These are phyloP conservation scores for Scutellaria baicalensis DNA, from an alignment of 257 asterid species.

Conservation along the genomic window DNA sequence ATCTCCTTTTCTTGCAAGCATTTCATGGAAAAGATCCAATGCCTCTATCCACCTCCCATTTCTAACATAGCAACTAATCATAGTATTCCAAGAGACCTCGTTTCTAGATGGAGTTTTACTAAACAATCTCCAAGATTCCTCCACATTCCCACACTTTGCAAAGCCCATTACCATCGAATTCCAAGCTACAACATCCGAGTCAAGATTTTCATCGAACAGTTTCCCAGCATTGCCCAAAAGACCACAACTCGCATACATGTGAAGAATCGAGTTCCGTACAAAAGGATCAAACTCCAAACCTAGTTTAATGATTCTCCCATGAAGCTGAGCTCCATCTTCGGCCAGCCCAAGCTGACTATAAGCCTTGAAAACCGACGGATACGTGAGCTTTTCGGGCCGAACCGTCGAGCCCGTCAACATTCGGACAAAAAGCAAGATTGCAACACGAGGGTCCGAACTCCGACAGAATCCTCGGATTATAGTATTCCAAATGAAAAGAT, in stretches of 20 bases:
- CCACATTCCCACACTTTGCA: conserved; percentile 54
- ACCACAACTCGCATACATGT: conserved; percentile 68
- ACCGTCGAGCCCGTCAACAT: conserved; percentile 37
- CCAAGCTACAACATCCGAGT: conserved; percentile 60
- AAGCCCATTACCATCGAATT: conserved; percentile 62
- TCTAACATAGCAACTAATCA: conserved; percentile 66
- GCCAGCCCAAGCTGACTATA: conserved; percentile 50
- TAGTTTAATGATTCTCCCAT: conserved; percentile 52
- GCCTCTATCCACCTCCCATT: conserved; percentile 63
- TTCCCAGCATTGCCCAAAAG: conserved; percentile 39
- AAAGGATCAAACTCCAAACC: conserved; percentile 52
- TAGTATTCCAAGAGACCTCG: conserved; percentile 62
- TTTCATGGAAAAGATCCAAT: conserved; percentile 35
- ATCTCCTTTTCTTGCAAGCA: conserved; percentile 29
- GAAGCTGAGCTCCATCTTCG: conserved; percentile 60
- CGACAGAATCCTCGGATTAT: conserved; percentile 59
- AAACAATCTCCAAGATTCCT: conserved; percentile 55
- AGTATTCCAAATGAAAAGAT: conserved; percentile 60
- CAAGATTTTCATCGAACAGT: conserved; percentile 41
- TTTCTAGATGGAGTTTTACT: conserved; percentile 37
- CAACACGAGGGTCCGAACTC: conserved; percentile 47
- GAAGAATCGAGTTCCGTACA: conserved; percentile 44
- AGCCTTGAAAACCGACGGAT: conserved; percentile 76
- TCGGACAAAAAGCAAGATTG: conserved; percentile 42
- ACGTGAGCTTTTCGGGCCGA: conserved; percentile 47